Evolutionary conservation across 2,329 filamentous ascomycete genomes (phyloP).

Genomic region (Thielaviopsis cerberus): DNA sequence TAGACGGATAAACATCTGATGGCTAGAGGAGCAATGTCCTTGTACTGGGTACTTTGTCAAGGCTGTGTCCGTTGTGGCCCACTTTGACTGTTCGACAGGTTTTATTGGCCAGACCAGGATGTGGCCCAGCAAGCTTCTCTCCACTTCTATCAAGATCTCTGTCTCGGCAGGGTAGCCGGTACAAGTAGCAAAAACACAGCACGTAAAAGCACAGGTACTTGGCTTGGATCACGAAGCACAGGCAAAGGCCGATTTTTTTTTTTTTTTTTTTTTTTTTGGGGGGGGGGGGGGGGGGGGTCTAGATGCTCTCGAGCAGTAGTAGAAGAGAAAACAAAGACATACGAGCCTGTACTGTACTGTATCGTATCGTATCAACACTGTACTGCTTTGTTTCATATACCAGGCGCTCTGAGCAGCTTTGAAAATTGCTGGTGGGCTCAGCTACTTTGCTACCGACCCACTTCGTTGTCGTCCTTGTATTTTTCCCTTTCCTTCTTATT

Average conservation of each 20-base stretch:
- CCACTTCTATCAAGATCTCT: constrained; percentile 7
- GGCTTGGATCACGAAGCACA: too few relatives aligned
- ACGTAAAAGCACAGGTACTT: too few relatives aligned
- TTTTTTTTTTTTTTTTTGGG: too few relatives aligned
- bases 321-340: neutral
- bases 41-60: neutral
- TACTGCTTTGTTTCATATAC: neutral
- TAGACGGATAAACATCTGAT: neutral
- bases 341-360: neutral
- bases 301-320: too few relatives aligned
- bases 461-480: neutral
- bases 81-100: neutral
- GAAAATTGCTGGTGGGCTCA: too few relatives aligned
- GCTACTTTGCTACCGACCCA: neutral
- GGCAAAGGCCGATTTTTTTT: too few relatives aligned
- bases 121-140: neutral
- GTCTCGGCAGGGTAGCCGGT: too few relatives aligned
- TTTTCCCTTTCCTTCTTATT: neutral
- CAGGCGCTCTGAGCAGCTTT: neutral
- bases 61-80: neutral
- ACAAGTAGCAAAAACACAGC: too few relatives aligned
- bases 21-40: neutral
- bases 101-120: neutral
- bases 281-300: too few relatives aligned
- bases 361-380: neutral